Evolutionary conservation across 192 early-diverging fungal genomes (phyloP), one percentile per base, ranked within the genome.

Genomic region (Coemansia sp.): DNA sequence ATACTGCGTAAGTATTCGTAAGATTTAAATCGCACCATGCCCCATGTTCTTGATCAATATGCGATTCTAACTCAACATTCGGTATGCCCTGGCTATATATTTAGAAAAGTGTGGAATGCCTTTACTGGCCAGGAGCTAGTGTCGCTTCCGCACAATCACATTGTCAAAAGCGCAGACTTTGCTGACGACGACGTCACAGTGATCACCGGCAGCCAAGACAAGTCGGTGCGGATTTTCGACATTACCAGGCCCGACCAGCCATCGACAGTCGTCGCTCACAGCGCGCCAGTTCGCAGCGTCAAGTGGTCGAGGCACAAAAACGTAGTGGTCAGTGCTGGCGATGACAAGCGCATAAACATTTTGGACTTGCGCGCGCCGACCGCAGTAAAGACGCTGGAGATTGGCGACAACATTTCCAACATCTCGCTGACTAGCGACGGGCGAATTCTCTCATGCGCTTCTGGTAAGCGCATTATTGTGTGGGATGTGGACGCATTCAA

Each of bases 71-170:
- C 51, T 55, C 23, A 29, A 11, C 15, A n/a, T 29, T 17, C 14
- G 27, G 14, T 32, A 41, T 73, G 31, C 55, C 15, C 39, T 70
- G 32, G 23, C 12, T 38, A 39, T 34, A 4, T 34, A 6, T 17
- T 64, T 73, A 90, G 89, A 62, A 89, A 92, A 72, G 89, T 95
- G 34, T 96, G 94, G 94, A 87, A 95, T 74, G 95, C 94, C 58
- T 85, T 89, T 48, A 90, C 85, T 5, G 94, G 94, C 14, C 79
- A 88, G 32, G 86, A 88, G 25, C 71, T 91, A 5, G 77, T 87
- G 67, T 88, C 92, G 11, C 86, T 96, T 58, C 70, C 77, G 10
- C 94, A 96, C 69, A 67, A 81, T 12, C 92, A 95, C 68, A 92
- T 96, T 80, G 94, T 96, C 31, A 89, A 93, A 59, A 84, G 87